Percentiles rank a stretch among this genome's conserved stretches.
These are phyloP conservation scores for Pichia nanzhaoensis DNA, from an alignment of 805 yeast species.

Conservation along the genomic window DNA sequence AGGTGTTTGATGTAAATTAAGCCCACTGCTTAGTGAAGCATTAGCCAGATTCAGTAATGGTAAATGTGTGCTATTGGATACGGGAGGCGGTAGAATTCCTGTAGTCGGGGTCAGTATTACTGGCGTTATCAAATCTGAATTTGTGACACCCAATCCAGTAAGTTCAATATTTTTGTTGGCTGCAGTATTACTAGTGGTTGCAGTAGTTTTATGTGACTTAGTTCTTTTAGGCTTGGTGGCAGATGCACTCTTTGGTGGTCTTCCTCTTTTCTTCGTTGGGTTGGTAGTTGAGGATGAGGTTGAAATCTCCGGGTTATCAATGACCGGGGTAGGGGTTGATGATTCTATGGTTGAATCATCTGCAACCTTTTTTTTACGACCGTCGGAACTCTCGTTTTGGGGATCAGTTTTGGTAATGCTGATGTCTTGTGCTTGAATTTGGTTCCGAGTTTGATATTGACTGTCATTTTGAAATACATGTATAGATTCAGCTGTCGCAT, in stretches of 20 bases:
- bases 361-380: no score
- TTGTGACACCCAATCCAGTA: not conserved
- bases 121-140: not conserved
- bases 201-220: not conserved
- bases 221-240: not conserved
- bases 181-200: not conserved
- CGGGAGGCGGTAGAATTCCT: not conserved
- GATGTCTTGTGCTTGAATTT: not conserved
- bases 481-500: not conserved
- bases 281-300: not conserved
- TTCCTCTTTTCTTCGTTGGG: slow-evolving; percentile 1
- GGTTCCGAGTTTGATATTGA: not conserved
- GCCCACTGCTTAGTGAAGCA: slow-evolving; percentile 4
- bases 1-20: slow-evolving; percentile 7
- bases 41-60: slow-evolving; percentile 10
- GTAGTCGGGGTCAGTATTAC: not conserved
- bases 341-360: no score
- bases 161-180: not conserved
- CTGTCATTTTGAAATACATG: not conserved
- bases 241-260: slow-evolving; percentile 2
- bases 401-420: no score
- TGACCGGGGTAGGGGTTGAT: not conserved
- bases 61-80: not conserved
- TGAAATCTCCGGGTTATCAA: not conserved
- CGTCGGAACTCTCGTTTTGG: no score